Conservation (phyloP, 768 basidiomycete genomes). For the Mycena albidolilacea region DNA sequence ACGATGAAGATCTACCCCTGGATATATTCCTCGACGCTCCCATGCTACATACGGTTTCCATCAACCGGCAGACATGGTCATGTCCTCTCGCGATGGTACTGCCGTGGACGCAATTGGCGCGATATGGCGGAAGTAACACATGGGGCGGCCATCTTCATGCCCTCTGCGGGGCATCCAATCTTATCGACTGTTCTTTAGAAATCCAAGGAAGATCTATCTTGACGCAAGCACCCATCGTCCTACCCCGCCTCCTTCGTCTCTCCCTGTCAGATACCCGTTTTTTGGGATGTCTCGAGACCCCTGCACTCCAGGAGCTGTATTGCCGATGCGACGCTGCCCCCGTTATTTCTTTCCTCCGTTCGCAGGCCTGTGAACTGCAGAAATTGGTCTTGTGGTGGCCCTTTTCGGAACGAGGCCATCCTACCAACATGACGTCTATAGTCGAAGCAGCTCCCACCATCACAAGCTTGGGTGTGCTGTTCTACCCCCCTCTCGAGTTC, state of each 20-base stretch:
- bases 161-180: background rate
- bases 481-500: background rate
- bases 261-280: background rate
- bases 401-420: no score
- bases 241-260: constrained; percentile 21
- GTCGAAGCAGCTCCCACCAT: constrained; percentile 5
- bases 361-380: background rate
- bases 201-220: background rate
- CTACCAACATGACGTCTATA: background rate
- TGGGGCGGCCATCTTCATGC: background rate
- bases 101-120: constrained; percentile 3
- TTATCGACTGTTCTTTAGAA: constrained; percentile 13
- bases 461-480: background rate
- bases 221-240: background rate
- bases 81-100: background rate
- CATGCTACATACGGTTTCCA: background rate
- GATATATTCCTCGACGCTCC: constrained; percentile 8
- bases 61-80: background rate
- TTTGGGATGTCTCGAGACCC: constrained; percentile 13
- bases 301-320: constrained; percentile 22
- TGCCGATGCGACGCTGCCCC: background rate
- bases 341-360: background rate
- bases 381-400: background rate
- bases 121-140: background rate
- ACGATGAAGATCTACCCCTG: background rate